Percentiles rank a stretch among this genome's conserved stretches.
Evolutionary conservation across 495 filamentous ascomycete genomes (phyloP).

Genomic region (Xylaria flabelliformis): DNA sequence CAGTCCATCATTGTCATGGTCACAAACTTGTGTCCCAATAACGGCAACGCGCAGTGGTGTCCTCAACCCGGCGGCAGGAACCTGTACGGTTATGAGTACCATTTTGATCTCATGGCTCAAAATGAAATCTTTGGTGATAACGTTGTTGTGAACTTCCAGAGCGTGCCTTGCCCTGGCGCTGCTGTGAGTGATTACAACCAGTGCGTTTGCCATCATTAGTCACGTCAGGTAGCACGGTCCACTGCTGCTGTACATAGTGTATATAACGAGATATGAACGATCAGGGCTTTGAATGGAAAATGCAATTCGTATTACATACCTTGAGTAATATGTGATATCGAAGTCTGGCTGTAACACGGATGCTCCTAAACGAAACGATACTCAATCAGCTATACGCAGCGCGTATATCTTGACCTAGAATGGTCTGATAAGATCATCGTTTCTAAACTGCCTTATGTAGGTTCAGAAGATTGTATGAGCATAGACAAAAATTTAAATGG

Average conservation of each 20-base stretch:
- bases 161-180: constrained; percentile 41
- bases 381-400: background rate
- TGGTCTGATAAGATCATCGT: background rate
- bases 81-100: constrained; percentile 49
- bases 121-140: constrained; percentile 48
- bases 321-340: background rate
- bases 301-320: background rate
- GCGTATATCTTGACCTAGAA: background rate
- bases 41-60: constrained; percentile 51
- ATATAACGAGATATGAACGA: background rate
- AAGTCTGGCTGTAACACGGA: background rate
- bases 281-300: background rate
- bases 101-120: constrained; percentile 53
- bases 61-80: constrained; percentile 41
- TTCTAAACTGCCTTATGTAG: background rate
- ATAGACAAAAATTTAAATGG: background rate
- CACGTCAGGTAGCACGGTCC: background rate
- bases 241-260: background rate
- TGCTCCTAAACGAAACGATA: background rate
- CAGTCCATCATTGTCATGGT: constrained; percentile 51
- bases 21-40: constrained; percentile 49
- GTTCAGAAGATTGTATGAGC: background rate
- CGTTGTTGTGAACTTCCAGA: constrained; percentile 47
- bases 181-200: background rate
- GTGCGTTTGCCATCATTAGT: background rate